Evolutionary conservation across 192 early-diverging fungal genomes (phyloP).

Genomic region (Tieghemiomyces parasiticus): DNA sequence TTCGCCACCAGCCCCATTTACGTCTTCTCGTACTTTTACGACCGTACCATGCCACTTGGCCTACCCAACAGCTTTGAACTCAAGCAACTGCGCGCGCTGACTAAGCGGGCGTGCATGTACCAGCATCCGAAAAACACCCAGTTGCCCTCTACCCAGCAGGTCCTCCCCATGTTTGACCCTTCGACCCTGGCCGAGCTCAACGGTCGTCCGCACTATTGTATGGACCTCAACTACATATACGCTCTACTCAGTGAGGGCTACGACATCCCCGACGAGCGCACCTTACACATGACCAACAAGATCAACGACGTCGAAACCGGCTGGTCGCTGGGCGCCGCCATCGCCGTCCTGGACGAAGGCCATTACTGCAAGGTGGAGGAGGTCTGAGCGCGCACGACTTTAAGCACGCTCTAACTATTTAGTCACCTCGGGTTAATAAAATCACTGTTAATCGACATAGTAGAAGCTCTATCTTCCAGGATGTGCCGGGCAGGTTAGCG

Average conservation of each 20-base stretch:
- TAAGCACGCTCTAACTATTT: too few species aligned
- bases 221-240: conserved; percentile 83
- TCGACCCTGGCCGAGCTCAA: conserved; percentile 17
- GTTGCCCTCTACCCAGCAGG: background rate
- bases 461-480: too few species aligned
- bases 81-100: conserved; percentile 43
- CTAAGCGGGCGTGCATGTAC: conserved; percentile 50
- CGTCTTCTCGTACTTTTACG: conserved; percentile 95
- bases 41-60: conserved; percentile 59
- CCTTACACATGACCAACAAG: conserved; percentile 75
- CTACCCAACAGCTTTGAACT: conserved; percentile 58
- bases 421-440: too few species aligned
- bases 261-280: conserved; percentile 48
- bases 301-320: conserved; percentile 87
- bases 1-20: conserved; percentile 70
- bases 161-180: background rate
- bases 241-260: conserved; percentile 73
- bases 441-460: too few species aligned
- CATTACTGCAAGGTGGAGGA: conserved; percentile 17
- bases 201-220: conserved; percentile 58
- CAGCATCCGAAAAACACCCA: background rate
- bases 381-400: background rate
- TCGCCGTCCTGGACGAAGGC: conserved; percentile 56
- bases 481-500: too few species aligned
- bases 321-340: conserved; percentile 90